Percentiles rank a stretch among this genome's conserved stretches.
These are phyloP conservation scores for Kentomonas sorsogonicus DNA, from an alignment of 208 protist species.

Conservation along the genomic window DNA sequence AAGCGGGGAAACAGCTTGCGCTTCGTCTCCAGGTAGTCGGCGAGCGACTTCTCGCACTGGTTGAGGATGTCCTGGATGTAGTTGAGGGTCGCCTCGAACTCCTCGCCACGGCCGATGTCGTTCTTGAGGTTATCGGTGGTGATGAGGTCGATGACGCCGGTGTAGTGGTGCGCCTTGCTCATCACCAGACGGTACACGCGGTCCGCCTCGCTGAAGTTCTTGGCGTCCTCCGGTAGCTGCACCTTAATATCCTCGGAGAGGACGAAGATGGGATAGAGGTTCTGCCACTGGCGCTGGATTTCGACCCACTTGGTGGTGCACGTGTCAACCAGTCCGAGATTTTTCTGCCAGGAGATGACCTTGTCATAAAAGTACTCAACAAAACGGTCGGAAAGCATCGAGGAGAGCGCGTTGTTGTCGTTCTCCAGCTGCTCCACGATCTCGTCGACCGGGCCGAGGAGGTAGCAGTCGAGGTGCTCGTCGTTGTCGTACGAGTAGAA, in stretches of 20 bases:
- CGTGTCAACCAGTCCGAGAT: slow-evolving; percentile 93
- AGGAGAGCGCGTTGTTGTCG: slow-evolving; percentile 93
- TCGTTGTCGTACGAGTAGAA: slow-evolving; percentile 89
- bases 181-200: slow-evolving; percentile 86
- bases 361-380: slow-evolving; percentile 95
- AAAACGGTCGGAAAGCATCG: slow-evolving; percentile 94
- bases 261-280: slow-evolving; percentile 98
- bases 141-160: slow-evolving; percentile 89
- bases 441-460: slow-evolving; percentile 92
- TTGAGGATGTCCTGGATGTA: slow-evolving; percentile 91
- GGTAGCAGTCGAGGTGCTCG: slow-evolving; percentile 78
- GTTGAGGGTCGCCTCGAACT: slow-evolving; percentile 87
- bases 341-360: slow-evolving; percentile 94
- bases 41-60: slow-evolving; percentile 95
- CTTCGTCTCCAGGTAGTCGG: slow-evolving; percentile 98
- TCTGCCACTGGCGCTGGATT: slow-evolving; percentile 96
- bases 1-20: slow-evolving; percentile 97
- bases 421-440: slow-evolving; percentile 95
- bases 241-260: slow-evolving; percentile 96
- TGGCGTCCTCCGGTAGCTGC: slow-evolving; percentile 96
- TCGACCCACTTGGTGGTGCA: slow-evolving; percentile 95
- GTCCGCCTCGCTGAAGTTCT: slow-evolving; percentile 92
- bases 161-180: slow-evolving; percentile 89
- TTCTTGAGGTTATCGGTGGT: slow-evolving; percentile 76
- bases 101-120: slow-evolving; percentile 84